These are phyloP conservation scores for Pythium scleroteichum DNA, from an alignment of 352 stramenopile genomes.

Conservation along the genomic window DNA sequence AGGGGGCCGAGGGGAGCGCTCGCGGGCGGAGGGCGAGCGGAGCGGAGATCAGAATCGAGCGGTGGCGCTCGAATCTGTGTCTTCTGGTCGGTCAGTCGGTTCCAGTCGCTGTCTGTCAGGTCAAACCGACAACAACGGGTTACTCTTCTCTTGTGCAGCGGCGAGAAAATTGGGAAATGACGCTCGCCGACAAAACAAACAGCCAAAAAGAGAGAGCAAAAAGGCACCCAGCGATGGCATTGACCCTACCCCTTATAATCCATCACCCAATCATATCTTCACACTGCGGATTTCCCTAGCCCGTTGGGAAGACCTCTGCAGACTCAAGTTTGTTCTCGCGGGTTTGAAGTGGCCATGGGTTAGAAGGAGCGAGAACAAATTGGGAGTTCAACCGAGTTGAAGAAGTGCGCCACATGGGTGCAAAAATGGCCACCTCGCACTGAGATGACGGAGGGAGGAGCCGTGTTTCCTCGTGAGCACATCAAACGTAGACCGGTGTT, in stretches of 20 bases:
- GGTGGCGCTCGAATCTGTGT: background rate
- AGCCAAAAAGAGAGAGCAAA: conserved; percentile 24
- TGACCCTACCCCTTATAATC: conserved; percentile 22
- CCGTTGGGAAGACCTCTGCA: conserved; percentile 5
- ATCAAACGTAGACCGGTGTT: no score
- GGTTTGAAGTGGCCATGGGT: no score
- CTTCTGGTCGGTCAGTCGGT: conserved; percentile 11
- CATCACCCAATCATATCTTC: conserved; percentile 10
- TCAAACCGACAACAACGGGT: conserved; percentile 5
- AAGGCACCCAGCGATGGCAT: conserved; percentile 20
- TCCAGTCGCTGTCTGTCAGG: conserved; percentile 2
- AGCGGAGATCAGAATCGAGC: background rate
- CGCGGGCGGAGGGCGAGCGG: background rate
- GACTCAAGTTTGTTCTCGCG: no score
- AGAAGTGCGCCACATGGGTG: no score
- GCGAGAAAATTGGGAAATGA: conserved; percentile 56
- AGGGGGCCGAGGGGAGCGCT: no score
- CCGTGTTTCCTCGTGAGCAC: no score
- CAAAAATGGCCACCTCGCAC: no score
- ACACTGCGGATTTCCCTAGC: conserved; percentile 10
- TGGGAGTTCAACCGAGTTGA: no score
- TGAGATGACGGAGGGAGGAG: no score
- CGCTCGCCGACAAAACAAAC: conserved; percentile 11
- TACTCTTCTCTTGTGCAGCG: conserved; percentile 25
- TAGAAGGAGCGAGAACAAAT: no score